These are phyloP conservation scores for Deuterostichococcus epilithicus DNA, from an alignment of 139 green algal genomes.

Conservation along the genomic window DNA sequence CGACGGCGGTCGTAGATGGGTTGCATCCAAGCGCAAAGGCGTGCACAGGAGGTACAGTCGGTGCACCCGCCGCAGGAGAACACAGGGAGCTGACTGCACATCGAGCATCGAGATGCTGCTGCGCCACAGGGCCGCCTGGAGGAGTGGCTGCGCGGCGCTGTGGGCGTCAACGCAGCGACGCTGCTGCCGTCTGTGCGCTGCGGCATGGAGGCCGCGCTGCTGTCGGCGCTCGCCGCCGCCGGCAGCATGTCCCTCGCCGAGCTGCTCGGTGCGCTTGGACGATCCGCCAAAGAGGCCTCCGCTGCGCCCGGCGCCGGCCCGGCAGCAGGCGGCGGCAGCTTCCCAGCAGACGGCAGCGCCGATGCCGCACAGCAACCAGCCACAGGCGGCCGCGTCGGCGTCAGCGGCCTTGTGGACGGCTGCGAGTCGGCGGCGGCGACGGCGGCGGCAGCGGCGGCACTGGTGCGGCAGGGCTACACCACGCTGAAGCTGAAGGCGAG, in stretches of 20 bases:
- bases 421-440: conserved; percentile 1
- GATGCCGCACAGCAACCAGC: neutral
- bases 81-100: neutral
- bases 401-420: conserved; percentile 46
- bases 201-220: conserved; percentile 72
- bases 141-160: conserved; percentile 47
- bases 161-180: conserved; percentile 32
- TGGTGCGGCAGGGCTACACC: conserved; percentile 36
- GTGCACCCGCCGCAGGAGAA: conserved; percentile 1
- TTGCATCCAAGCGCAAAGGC: neutral
- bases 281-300: neutral
- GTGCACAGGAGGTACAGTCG: neutral
- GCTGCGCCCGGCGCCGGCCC: neutral
- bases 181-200: conserved; percentile 62
- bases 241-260: conserved; percentile 7
- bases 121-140: conserved; percentile 33
- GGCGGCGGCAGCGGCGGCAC: conserved; percentile 20
- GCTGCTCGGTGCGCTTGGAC: conserved; percentile 13
- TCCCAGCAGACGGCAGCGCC: neutral
- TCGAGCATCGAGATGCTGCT: neutral
- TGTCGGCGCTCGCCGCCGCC: conserved; percentile 54
- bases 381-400: neutral
- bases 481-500: conserved; percentile 91
- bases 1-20: neutral
- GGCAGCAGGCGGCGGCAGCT: neutral